Evolutionary conservation across 2,329 filamentous ascomycete species (phyloP).

Genomic region (Aspergillus aculeatinus): DNA sequence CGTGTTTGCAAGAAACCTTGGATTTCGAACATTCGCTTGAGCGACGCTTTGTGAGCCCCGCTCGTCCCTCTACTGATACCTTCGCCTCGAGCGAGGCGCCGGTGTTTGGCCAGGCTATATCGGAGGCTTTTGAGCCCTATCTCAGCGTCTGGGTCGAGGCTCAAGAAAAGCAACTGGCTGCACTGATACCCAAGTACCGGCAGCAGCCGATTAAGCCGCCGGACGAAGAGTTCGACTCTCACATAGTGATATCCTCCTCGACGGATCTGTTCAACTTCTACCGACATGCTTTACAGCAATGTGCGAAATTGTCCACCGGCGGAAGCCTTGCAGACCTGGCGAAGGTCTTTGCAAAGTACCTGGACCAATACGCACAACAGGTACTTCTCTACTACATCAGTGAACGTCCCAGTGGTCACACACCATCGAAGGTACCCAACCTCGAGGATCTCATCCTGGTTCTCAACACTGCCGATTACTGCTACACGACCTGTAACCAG

Average conservation of each 20-base stretch:
- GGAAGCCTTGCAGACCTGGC: conserved; percentile 80
- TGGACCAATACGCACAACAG: conserved; percentile 93
- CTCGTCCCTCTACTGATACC: conserved; percentile 83
- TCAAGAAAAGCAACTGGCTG: conserved; percentile 82
- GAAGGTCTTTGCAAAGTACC: conserved; percentile 82
- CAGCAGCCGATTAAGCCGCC: conserved; percentile 73
- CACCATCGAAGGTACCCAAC: conserved; percentile 51
- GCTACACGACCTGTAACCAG: conserved; percentile 88
- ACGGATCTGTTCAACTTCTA: conserved; percentile 98
- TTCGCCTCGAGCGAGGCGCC: conserved; percentile 75
- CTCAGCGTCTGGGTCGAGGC: conserved; percentile 96
- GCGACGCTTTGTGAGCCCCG: conserved; percentile 68
- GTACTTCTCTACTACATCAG: conserved; percentile 74
- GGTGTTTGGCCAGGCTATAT: conserved; percentile 86
- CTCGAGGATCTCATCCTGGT: conserved; percentile 80
- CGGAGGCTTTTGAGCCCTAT: conserved; percentile 95
- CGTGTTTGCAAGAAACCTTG: conserved; percentile 89
- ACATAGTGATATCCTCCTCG: conserved; percentile 87
- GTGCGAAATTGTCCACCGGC: conserved; percentile 93
- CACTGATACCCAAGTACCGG: conserved; percentile 84
- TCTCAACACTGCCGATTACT: conserved; percentile 96
- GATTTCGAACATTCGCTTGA: conserved; percentile 95
- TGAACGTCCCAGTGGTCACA: conserved; percentile 56
- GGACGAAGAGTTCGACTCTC: conserved; percentile 89
- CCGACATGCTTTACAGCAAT: conserved; percentile 86